These are phyloP conservation scores for Aspergillus candidus DNA, from an alignment of 2,329 filamentous ascomycete genomes.

Conservation along the genomic window DNA sequence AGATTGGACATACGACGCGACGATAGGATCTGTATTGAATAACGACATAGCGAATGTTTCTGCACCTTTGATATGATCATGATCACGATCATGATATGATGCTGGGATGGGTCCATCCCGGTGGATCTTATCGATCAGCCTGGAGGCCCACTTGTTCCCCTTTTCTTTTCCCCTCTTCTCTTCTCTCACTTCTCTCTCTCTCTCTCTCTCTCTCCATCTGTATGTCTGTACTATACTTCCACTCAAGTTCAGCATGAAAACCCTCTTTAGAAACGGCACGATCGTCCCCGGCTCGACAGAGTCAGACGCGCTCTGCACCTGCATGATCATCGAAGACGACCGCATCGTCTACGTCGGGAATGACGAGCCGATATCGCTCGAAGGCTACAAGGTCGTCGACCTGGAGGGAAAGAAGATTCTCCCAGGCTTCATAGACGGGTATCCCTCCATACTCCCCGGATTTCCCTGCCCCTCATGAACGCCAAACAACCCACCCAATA, in stretches of 20 bases:
- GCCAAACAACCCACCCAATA: conserved; percentile 21
- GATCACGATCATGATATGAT: neutral
- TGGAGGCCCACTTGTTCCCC: too few species aligned
- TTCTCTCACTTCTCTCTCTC: neutral
- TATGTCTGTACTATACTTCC: neutral
- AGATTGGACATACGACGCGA: neutral
- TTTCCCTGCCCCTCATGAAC: too few species aligned
- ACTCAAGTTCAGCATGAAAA: conserved; percentile 10
- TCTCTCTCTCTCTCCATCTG: neutral
- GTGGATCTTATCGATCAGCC: too few species aligned
- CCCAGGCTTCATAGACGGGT: conserved; percentile 46
- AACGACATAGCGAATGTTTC: conserved; percentile 2
- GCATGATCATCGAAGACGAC: conserved; percentile 36
- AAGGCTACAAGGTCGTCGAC: conserved; percentile 21
- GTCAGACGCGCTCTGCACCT: neutral
- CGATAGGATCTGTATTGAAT: neutral
- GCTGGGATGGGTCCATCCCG: too few species aligned
- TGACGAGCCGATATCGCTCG: conserved; percentile 20
- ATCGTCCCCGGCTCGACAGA: conserved; percentile 6
- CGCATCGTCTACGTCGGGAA: conserved; percentile 37
- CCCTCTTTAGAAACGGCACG: conserved; percentile 12
- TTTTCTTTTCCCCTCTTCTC: neutral
- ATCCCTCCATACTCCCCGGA: conserved; percentile 19
- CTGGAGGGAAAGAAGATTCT: conserved; percentile 35
- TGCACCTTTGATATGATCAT: conserved; percentile 4